Evolutionary conservation across 2,329 filamentous ascomycete species (phyloP), one percentile per base, ranked within the genome.

Genomic region (Clarireedia sp.): DNA sequence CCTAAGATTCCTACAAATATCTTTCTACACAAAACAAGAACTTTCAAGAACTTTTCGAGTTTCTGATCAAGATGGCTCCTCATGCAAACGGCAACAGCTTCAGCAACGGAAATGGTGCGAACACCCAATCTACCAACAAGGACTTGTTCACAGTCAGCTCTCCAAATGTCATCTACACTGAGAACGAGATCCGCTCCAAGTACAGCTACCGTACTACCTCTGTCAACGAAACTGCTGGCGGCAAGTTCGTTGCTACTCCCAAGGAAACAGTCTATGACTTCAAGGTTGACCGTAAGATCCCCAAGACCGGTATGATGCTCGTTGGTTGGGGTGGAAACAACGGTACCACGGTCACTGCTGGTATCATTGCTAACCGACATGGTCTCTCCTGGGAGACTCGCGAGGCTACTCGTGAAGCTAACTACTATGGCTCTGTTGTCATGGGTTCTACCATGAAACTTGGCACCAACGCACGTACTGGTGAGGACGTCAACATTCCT

Each of bases 251-350:
- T 58, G 94, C 90, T 59, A 85, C 82, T 59, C 94, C 94, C 67
- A 88, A 88, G 74, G 87, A 95, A 75, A 94, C 88, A 60, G 76
- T 86, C 64, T 99, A 97, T 73, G 87, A 96, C 78, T 97, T 99
- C 87, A 95, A 96, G 81, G 89, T 94, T 68, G 87, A 96, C 71
- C 90, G 92, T 72, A 89, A 88, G 74, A 82, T 97, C 58, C 90
- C 90, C 74, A 95, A 92, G 80, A 82, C 90, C 64, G 94, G 94
- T 69, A 82, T 96, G 77, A 97, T 99, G 94, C 81, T 99, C 63
- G 92, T 99, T 64, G 94, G 94, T 62, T 92, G 87, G 84, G 94
- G 94, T 74, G 94, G 94, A 69, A 99, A 99, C 83, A 99, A 99
- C 71, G 94, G 94, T 63, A 90, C 90, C 63, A 99, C 94, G 57